Evolutionary conservation across 805 yeast species (phyloP).

Genomic region (Yamadazyma sp.): DNA sequence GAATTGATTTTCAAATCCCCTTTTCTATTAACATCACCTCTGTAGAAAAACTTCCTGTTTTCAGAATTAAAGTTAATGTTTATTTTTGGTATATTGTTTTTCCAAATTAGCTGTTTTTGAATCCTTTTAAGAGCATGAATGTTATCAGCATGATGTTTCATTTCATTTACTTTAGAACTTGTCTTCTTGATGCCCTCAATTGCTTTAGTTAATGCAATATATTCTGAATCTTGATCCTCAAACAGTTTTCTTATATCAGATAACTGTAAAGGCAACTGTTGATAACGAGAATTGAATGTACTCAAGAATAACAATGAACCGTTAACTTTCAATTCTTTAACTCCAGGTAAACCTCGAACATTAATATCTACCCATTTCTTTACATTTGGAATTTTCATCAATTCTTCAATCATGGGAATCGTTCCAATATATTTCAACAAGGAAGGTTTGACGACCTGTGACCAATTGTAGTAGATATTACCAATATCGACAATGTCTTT

Average conservation of each 20-base stretch:
- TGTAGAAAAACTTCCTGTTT: constrained; percentile 52
- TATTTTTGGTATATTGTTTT: constrained; percentile 38
- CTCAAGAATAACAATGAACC: constrained; percentile 38
- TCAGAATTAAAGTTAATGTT: constrained; percentile 52
- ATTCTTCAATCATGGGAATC: constrained; percentile 57
- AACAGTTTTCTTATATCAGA: constrained; percentile 50
- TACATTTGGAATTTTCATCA: constrained; percentile 49
- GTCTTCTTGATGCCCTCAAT: constrained; percentile 52
- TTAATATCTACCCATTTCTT: constrained; percentile 58
- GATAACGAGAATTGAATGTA: constrained; percentile 43
- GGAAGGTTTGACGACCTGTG: constrained; percentile 49
- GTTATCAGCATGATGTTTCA: constrained; percentile 60
- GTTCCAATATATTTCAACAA: constrained; percentile 59
- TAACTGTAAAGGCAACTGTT: constrained; percentile 59
- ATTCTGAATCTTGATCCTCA: constrained; percentile 48
- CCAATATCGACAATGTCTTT: constrained; percentile 49
- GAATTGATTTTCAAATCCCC: constrained; percentile 66
- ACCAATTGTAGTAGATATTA: constrained; percentile 64
- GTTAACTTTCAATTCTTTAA: constrained; percentile 40
- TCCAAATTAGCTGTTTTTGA: constrained; percentile 54
- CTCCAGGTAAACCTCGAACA: constrained; percentile 48
- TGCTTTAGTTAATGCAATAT: constrained; percentile 48
- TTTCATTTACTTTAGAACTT: constrained; percentile 58
- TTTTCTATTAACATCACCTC: constrained; percentile 58
- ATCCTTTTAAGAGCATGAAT: constrained; percentile 52